These are phyloP conservation scores for Boletus subluridellus DNA, from an alignment of 1,284 basidiomycete genomes.

Conservation along the genomic window DNA sequence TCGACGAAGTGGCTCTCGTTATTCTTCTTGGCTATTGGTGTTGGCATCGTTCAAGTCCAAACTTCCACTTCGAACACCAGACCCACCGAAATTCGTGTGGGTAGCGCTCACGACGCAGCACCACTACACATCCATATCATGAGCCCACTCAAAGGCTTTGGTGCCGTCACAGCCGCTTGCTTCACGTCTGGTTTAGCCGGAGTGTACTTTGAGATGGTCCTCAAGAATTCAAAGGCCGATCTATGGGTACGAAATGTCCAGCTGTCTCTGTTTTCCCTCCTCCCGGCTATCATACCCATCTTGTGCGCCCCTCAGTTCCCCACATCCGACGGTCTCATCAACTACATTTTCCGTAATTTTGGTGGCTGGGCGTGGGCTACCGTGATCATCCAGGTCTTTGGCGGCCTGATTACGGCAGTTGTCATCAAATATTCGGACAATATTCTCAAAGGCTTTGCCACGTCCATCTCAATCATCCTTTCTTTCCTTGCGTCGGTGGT, in stretches of 20 bases:
- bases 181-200: slow-evolving; percentile 79
- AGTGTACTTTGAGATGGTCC: slow-evolving; percentile 81
- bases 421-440: slow-evolving; percentile 90
- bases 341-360: slow-evolving; percentile 69
- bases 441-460: slow-evolving; percentile 94
- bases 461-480: slow-evolving; percentile 87
- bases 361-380: slow-evolving; percentile 93
- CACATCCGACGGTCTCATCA: slow-evolving; percentile 41
- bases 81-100: slow-evolving; percentile 39
- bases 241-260: slow-evolving; percentile 81
- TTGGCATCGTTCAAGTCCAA: slow-evolving; percentile 90
- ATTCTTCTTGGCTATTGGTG: slow-evolving; percentile 81
- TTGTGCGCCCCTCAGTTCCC: slow-evolving; percentile 47
- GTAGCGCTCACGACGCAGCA: slow-evolving; percentile 53
- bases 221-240: slow-evolving; percentile 67
- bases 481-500: slow-evolving; percentile 90
- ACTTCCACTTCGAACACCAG: slow-evolving; percentile 32
- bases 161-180: slow-evolving; percentile 70
- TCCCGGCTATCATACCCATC: slow-evolving; percentile 72
- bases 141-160: slow-evolving; percentile 63
- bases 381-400: slow-evolving; percentile 85
- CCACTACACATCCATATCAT: slow-evolving; percentile 46
- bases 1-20: slow-evolving; percentile 81
- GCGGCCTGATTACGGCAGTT: slow-evolving; percentile 87
- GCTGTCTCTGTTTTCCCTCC: slow-evolving; percentile 70